Conservation (phyloP, 2,329 filamentous ascomycete species). For the Aspergillaceae sp. region DNA sequence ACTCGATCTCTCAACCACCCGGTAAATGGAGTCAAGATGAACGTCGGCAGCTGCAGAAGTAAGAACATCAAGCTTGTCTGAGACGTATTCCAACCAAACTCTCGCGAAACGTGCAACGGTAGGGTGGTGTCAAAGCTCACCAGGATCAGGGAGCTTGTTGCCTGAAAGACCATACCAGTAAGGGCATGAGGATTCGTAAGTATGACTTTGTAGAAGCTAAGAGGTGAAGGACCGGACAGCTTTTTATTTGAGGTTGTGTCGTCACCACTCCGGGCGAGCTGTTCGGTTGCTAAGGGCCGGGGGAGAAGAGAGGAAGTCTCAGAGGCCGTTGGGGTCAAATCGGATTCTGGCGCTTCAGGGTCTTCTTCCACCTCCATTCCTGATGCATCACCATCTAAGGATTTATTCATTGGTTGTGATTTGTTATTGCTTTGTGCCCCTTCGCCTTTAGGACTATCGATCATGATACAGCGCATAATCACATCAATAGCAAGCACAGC, state of each 20-base stretch:
- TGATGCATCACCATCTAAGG: no score
- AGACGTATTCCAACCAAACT: constrained; percentile 15
- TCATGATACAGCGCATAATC: constrained; percentile 17
- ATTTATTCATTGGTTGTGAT: no score
- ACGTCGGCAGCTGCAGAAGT: constrained; percentile 9
- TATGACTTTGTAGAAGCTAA: constrained; percentile 10
- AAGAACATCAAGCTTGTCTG: constrained; percentile 12
- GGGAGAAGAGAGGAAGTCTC: no score
- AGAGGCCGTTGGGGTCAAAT: no score
- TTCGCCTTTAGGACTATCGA: constrained; percentile 9
- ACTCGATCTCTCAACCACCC: constrained; percentile 14
- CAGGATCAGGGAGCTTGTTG: constrained; percentile 6
- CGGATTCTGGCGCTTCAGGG: no score
- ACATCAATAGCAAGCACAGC: constrained; percentile 14
- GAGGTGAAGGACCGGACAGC: neutral
- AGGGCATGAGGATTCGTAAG: constrained; percentile 9
- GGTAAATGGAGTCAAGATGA: constrained; percentile 7
- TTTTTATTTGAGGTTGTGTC: neutral
- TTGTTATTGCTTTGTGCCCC: neutral
- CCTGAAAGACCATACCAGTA: constrained; percentile 3
- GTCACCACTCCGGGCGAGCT: no score
- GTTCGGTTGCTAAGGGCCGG: no score
- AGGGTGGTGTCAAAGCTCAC: constrained; percentile 17
- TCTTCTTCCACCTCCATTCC: no score
- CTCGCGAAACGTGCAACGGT: constrained; percentile 12